Evolutionary conservation across 176 grass and related monocot genomes (phyloP), one percentile per base, ranked within the genome.

Genomic region (Lolium rigidum): DNA sequence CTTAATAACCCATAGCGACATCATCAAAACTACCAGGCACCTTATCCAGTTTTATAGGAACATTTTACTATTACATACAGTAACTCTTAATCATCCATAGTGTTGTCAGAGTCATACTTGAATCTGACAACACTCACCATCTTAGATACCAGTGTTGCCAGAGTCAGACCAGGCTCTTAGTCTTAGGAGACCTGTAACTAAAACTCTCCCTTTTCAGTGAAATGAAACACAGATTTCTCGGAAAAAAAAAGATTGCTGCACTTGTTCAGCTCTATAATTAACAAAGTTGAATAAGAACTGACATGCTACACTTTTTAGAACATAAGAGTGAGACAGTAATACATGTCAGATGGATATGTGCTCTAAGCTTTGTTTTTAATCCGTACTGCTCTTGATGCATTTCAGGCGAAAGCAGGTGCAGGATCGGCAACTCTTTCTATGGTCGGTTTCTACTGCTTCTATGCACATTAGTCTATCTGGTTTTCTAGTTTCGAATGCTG

Each of bases 351-450:
- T 17, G 35, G 46, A 46, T 70, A 48, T 78, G 20, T 70, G 39
- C 8, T n/a, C 9, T 2, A 41, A 73, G 4, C 6, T 18, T 44
- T 9, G 1, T 28, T 22, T 56, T 21, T 26, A 20, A 9, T 12
- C 60, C 56, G 55, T 62, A 7, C 47, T 9, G 41, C 39, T 72
- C 4, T 28, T 51, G 48, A 48, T 58, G 10, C 76, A n/a, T 77
- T 92, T 84, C 89, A 98, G 95, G 93, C 95, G 70, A 98, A 95
- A 87, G 93, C 89, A 49, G 95, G 89, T 56, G 73, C 95, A 75
- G 93, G 95, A 70, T 98, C 91, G 4, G 95, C 93, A 35, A 98
- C 95, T 41, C 90, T 98, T 35, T 98, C 93, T 48, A 95, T 94
- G 95, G 95, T 98, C 72, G 2, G 85, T 84, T 74, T 88, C 79